Conservation (phyloP, 345 rosid genomes). For the Cardamine occulta region DNA sequence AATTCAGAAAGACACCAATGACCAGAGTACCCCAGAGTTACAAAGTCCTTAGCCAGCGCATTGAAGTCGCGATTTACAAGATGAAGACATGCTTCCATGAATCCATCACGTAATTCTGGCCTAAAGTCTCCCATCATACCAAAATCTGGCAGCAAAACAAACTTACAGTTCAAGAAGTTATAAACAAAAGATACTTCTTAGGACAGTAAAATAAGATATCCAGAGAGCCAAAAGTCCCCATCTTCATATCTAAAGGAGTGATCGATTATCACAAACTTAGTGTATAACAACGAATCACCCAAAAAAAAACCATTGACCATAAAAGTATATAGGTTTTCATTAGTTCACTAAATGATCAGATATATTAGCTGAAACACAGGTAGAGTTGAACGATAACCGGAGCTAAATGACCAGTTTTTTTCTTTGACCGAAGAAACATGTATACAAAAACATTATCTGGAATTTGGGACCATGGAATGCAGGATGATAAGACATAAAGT, state of each 20-base stretch:
- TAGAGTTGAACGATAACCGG: neutral
- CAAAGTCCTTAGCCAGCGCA: conserved; percentile 85
- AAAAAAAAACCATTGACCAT: neutral
- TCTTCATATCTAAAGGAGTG: neutral
- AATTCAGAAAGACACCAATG: conserved; percentile 36
- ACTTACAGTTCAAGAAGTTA: conserved; percentile 43
- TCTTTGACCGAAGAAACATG: conserved; percentile 6
- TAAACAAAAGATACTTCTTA: conserved; percentile 8
- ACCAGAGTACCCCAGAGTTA: conserved; percentile 80
- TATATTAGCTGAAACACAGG: conserved; percentile 18
- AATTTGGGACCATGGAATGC: conserved; percentile 4
- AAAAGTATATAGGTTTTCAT: conserved; percentile 8
- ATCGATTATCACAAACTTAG: neutral
- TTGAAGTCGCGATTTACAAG: conserved; percentile 94
- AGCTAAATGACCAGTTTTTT: conserved; percentile 6
- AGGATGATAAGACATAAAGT: neutral
- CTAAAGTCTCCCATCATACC: conserved; percentile 99
- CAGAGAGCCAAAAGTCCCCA: conserved; percentile 5
- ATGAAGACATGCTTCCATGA: conserved; percentile 96
- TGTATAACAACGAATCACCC: neutral
- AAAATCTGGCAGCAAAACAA: conserved; percentile 65
- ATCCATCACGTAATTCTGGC: conserved; percentile 87
- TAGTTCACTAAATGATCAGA: conserved; percentile 15
- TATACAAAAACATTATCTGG: conserved; percentile 19
- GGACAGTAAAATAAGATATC: conserved; percentile 17